Conservation (phyloP, 1,284 basidiomycete species). For the Papiliotrema fonsecae region DNA sequence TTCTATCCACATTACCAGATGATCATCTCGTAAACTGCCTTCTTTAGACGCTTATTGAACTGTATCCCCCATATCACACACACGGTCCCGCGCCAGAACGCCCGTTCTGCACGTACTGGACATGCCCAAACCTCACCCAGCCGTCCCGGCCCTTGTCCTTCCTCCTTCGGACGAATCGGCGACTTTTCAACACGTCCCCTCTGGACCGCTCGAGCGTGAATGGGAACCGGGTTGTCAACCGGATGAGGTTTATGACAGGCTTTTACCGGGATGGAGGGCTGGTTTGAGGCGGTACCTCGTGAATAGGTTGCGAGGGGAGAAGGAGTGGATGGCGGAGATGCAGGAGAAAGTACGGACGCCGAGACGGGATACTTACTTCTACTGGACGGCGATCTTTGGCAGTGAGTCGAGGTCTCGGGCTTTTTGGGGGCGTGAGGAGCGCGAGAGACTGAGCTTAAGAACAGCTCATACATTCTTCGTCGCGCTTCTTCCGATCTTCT, state of each 20-base stretch:
- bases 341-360: conserved; percentile 64
- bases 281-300: conserved; percentile 60
- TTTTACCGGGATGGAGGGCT: conserved; percentile 65
- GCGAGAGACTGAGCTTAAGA: background rate
- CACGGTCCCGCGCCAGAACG: too few species aligned
- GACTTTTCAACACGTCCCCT: conserved; percentile 19
- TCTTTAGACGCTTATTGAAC: too few species aligned
- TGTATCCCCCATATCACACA: too few species aligned
- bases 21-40: too few species aligned
- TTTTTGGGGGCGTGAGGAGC: background rate
- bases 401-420: conserved; percentile 44
- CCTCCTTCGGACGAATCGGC: conserved; percentile 9
- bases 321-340: conserved; percentile 60
- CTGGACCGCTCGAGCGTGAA: conserved; percentile 19
- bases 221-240: conserved; percentile 46
- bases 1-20: too few species aligned
- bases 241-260: conserved; percentile 59
- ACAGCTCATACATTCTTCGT: conserved; percentile 88
- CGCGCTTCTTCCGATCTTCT: conserved; percentile 75
- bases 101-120: background rate
- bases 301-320: conserved; percentile 60
- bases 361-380: conserved; percentile 79
- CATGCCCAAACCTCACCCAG: background rate
- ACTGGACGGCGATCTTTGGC: conserved; percentile 81
- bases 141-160: background rate